Percentiles rank a stretch among this genome's conserved stretches.
These are phyloP conservation scores for Termitomyces eurrhizus DNA, from an alignment of 768 basidiomycete species.

Conservation along the genomic window DNA sequence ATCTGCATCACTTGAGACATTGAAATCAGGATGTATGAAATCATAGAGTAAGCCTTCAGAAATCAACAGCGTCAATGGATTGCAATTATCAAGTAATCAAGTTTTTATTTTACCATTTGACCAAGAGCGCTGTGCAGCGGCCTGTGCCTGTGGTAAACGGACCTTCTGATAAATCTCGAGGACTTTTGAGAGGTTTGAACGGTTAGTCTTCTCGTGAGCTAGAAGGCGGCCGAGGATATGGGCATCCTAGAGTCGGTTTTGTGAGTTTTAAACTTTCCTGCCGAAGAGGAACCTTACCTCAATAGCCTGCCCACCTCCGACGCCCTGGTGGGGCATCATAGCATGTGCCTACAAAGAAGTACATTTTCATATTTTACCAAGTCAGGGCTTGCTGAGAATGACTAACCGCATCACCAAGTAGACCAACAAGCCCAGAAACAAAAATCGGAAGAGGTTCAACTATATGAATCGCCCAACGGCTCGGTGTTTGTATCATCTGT, in stretches of 20 bases:
- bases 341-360: slow-evolving; percentile 18
- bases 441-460: slow-evolving; percentile 29
- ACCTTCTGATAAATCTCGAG: slow-evolving; percentile 19
- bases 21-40: slow-evolving; percentile 1
- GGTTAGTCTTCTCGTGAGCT: slow-evolving; percentile 11
- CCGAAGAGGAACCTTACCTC: slow-evolving; percentile 9
- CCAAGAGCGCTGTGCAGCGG: slow-evolving; percentile 14
- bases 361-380: neutral
- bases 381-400: neutral
- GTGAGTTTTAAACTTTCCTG: neutral
- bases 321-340: slow-evolving; percentile 23
- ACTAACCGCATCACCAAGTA: slow-evolving; percentile 9
- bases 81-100: neutral
- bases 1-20: neutral
- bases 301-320: slow-evolving; percentile 23
- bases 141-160: slow-evolving; percentile 14
- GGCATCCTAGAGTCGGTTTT: slow-evolving; percentile 12
- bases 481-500: slow-evolving; percentile 24
- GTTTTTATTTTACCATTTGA: slow-evolving; percentile 10
- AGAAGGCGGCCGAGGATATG: slow-evolving; percentile 21
- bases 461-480: slow-evolving; percentile 36
- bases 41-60: neutral
- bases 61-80: neutral
- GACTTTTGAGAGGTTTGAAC: slow-evolving; percentile 9
- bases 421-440: slow-evolving; percentile 11